Conservation (phyloP, 352 stramenopile genomes). For the Pythium scleroteichum region DNA sequence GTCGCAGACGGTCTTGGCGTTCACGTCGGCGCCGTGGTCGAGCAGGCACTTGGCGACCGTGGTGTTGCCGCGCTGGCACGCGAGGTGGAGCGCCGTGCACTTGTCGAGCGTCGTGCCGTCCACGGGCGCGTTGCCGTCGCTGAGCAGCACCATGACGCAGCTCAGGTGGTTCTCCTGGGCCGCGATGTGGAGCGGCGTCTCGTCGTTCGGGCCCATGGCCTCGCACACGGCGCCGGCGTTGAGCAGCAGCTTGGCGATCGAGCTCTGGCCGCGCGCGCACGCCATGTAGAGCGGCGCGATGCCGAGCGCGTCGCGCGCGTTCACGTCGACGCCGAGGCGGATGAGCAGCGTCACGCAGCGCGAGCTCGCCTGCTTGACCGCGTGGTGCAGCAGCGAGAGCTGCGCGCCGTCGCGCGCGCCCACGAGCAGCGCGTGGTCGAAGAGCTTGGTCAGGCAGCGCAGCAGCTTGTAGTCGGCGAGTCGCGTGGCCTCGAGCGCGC, state of each 20-base stretch:
- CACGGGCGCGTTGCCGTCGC: constrained; percentile 44
- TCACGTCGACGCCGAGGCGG: constrained; percentile 61
- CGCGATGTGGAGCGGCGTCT: constrained; percentile 79
- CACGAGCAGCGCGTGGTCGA: constrained; percentile 43
- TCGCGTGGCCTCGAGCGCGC: constrained; percentile 49
- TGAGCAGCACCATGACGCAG: constrained; percentile 66
- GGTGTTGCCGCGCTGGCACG: constrained; percentile 78
- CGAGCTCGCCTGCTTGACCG: constrained; percentile 49
- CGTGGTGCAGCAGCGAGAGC: constrained; percentile 64
- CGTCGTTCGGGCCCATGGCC: constrained; percentile 63
- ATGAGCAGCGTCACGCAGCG: constrained; percentile 65
- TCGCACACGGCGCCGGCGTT: constrained; percentile 53
- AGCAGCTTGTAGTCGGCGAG: constrained; percentile 54
- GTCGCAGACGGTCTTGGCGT: constrained; percentile 57
- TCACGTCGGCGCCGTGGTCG: constrained; percentile 65
- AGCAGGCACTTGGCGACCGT: constrained; percentile 64
- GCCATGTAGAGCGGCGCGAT: constrained; percentile 81
- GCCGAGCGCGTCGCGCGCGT: constrained; percentile 55
- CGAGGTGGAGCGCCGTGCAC: constrained; percentile 77
- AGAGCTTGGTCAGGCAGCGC: constrained; percentile 52
- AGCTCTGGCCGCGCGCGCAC: constrained; percentile 61
- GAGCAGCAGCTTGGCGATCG: constrained; percentile 62
- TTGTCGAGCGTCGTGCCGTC: constrained; percentile 57
- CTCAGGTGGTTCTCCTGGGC: constrained; percentile 80
- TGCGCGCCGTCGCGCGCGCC: constrained; percentile 44